phyloP scores from a whole-genome alignment of 2,329 filamentous ascomycete genomes.

The Ascocoryne sarcoides region DNA sequence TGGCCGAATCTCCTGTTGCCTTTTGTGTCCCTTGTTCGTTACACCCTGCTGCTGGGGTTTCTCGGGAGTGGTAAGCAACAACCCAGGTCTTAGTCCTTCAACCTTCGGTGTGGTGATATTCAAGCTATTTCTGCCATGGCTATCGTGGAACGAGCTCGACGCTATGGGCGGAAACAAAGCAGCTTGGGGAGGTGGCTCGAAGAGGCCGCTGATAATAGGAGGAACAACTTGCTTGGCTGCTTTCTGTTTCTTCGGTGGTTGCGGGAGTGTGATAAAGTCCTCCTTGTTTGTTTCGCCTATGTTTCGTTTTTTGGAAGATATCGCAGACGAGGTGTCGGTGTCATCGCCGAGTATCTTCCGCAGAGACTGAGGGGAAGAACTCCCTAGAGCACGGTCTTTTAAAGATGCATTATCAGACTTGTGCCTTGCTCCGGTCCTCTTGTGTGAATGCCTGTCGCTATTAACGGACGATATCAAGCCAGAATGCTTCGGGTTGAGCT shows the following conservation, averaged over 20 bases:
- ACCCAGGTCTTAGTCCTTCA: not conserved
- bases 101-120: slow-evolving; percentile 18
- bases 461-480: slow-evolving; percentile 11
- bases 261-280: slow-evolving; percentile 54
- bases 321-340: slow-evolving; percentile 18
- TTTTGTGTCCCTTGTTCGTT: not conserved
- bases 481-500: slow-evolving; percentile 13
- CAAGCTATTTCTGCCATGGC: slow-evolving; percentile 33
- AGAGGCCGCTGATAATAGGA: slow-evolving; percentile 56
- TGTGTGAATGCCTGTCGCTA: slow-evolving; percentile 27
- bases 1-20: slow-evolving; percentile 23
- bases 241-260: slow-evolving; percentile 57
- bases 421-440: slow-evolving; percentile 9
- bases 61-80: not conserved
- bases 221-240: slow-evolving; percentile 47
- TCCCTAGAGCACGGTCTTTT: slow-evolving; percentile 21
- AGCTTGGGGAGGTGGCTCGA: slow-evolving; percentile 50
- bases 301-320: slow-evolving; percentile 44
- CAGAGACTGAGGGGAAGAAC: slow-evolving; percentile 27
- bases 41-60: not conserved
- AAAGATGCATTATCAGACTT: slow-evolving; percentile 5
- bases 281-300: slow-evolving; percentile 43
- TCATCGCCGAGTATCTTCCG: slow-evolving; percentile 28
- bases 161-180: slow-evolving; percentile 55
- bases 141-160: slow-evolving; percentile 45